Evolutionary conservation across 345 rosid species (phyloP).

Genomic region (Hypericum perforatum): DNA sequence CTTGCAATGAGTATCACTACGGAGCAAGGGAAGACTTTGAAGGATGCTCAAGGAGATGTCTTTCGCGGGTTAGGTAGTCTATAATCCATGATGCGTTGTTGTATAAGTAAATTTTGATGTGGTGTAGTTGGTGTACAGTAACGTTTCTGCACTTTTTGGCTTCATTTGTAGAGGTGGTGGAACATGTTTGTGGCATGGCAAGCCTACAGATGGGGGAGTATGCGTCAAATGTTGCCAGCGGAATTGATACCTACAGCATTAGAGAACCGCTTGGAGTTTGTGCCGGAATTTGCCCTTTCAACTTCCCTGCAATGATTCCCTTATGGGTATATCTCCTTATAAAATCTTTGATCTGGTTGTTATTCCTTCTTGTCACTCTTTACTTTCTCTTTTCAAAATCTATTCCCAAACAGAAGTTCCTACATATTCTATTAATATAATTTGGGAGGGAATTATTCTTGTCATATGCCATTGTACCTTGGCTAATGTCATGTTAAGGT

Average conservation of each 20-base stretch:
- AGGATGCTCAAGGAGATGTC: conserved; percentile 97
- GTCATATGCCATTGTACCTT: no score
- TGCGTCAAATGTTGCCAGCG: conserved; percentile 75
- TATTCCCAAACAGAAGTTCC: neutral
- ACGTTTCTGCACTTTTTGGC: conserved; percentile 1
- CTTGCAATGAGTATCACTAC: conserved; percentile 80
- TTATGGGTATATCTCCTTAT: conserved; percentile 55
- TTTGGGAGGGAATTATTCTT: no score
- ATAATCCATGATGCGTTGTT: conserved; percentile 1
- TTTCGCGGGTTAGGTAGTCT: conserved; percentile 85
- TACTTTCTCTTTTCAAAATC: neutral
- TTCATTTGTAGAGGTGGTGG: conserved; percentile 73
- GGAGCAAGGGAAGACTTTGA: conserved; percentile 94
- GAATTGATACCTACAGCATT: conserved; percentile 85
- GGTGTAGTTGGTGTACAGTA: neutral
- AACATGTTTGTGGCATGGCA: conserved; percentile 97
- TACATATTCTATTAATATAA: no score
- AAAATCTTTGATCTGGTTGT: neutral
- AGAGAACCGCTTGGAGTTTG: conserved; percentile 97
- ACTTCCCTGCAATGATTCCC: conserved; percentile 99
- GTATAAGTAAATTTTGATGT: conserved; percentile 5
- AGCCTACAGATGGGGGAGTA: conserved; percentile 94
- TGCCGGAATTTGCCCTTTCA: conserved; percentile 97
- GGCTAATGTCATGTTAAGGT: no score
- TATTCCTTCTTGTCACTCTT: neutral